phyloP scores from a whole-genome alignment of 768 basidiomycete genomes.

The Lactarius quietus region DNA sequence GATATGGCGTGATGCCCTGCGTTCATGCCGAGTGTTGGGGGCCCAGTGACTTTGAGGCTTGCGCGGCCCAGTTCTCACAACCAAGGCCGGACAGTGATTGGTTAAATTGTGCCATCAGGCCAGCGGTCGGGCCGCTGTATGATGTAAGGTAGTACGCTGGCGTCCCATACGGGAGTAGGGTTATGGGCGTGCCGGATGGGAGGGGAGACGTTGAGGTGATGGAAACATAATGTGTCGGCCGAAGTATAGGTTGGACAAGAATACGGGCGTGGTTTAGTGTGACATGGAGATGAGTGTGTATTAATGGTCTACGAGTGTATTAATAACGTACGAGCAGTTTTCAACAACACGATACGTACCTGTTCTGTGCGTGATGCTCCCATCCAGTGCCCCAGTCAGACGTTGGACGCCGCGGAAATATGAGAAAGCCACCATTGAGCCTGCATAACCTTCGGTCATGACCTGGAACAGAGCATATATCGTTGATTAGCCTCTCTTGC shows the following conservation, averaged over 20 bases:
- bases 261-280: slow-evolving; percentile 37
- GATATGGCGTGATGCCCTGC: not conserved
- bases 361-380: slow-evolving; percentile 50
- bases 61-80: slow-evolving; percentile 45
- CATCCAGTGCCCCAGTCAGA: slow-evolving; percentile 66
- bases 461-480: slow-evolving; percentile 36
- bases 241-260: slow-evolving; percentile 62
- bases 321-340: slow-evolving; percentile 23
- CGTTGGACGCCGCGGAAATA: slow-evolving; percentile 41
- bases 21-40: slow-evolving; percentile 2
- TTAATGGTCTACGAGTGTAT: slow-evolving; percentile 46
- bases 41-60: slow-evolving; percentile 13
- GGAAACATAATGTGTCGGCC: slow-evolving; percentile 55
- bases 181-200: slow-evolving; percentile 61
- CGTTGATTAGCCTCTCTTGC: slow-evolving; percentile 51
- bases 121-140: slow-evolving; percentile 66
- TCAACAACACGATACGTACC: slow-evolving; percentile 35
- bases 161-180: slow-evolving; percentile 63
- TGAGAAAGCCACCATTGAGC: slow-evolving; percentile 61
- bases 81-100: slow-evolving; percentile 62
- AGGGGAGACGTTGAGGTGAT: slow-evolving; percentile 42
- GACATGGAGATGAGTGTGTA: slow-evolving; percentile 44
- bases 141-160: slow-evolving; percentile 70
- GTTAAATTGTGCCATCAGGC: slow-evolving; percentile 58
- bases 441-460: slow-evolving; percentile 42